A percentile compares a stretch with the other conserved stretches of the same genome.
These are phyloP conservation scores for Smallanthus sonchifolius DNA, from an alignment of 129 eudicot species.

Conservation along the genomic window DNA sequence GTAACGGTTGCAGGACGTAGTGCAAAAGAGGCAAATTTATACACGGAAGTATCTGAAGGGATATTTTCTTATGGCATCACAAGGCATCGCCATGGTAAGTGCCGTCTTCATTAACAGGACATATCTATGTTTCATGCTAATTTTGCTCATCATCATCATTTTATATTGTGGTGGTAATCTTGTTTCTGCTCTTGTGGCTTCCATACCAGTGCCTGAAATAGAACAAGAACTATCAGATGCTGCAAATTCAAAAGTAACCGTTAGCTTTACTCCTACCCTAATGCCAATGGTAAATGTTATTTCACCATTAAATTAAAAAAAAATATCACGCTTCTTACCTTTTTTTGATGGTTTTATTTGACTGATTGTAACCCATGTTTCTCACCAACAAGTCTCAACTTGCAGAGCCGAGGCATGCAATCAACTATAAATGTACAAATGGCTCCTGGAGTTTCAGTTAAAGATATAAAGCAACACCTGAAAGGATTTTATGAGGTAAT, in stretches of 20 bases:
- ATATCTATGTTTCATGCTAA: not conserved
- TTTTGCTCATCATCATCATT: not conserved
- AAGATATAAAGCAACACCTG: slow-evolving; percentile 72
- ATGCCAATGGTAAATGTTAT: slow-evolving; percentile 81
- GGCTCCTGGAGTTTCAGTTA: slow-evolving; percentile 79
- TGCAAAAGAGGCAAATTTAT: slow-evolving; percentile 97
- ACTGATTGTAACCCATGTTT: not conserved
- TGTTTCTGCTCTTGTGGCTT: slow-evolving; percentile 16
- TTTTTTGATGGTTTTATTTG: not conserved
- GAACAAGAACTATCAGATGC: slow-evolving; percentile 96
- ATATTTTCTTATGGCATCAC: slow-evolving; percentile 94
- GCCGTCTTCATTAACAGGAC: not conserved
- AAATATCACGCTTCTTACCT: not conserved
- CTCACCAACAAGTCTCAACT: not conserved
- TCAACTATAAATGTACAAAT: slow-evolving; percentile 86
- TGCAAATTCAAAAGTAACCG: slow-evolving; percentile 61
- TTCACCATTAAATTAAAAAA: not conserved
- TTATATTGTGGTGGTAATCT: not conserved
- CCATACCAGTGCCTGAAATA: slow-evolving; percentile 81
- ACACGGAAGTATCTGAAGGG: slow-evolving; percentile 97
- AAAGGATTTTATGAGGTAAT: slow-evolving; percentile 62
- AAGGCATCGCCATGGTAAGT: slow-evolving; percentile 94
- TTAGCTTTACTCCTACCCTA: slow-evolving; percentile 96
- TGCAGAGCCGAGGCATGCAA: slow-evolving; percentile 99
- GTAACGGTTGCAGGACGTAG: slow-evolving; percentile 70